Percentiles rank a stretch among this genome's conserved stretches.
These are phyloP conservation scores for Epichloe glyceriae DNA, from an alignment of 2,329 filamentous ascomycete species.

Conservation along the genomic window DNA sequence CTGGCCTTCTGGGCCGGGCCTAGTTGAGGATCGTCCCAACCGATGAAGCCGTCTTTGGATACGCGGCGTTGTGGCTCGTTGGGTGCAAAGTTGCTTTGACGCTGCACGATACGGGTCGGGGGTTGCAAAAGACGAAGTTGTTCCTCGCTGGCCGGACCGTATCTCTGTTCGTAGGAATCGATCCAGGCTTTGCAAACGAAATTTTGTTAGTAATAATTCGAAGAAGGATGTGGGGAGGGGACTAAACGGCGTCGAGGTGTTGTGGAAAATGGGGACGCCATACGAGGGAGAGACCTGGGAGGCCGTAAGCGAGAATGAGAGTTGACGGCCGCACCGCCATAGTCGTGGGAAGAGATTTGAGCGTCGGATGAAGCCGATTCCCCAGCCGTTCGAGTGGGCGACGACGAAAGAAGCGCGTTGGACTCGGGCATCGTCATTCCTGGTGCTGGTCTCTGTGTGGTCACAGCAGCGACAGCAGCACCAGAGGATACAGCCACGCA, in stretches of 20 bases:
- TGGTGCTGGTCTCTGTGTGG: background rate
- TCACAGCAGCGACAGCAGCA: background rate
- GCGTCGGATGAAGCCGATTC: slow-evolving; percentile 7
- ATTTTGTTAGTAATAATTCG: slow-evolving; percentile 19
- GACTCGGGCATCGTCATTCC: background rate
- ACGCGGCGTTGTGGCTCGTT: slow-evolving; percentile 27
- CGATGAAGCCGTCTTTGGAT: slow-evolving; percentile 35
- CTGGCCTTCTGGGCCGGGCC: slow-evolving; percentile 21
- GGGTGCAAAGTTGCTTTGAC: slow-evolving; percentile 30
- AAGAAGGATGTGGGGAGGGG: background rate
- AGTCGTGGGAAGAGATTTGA: slow-evolving; percentile 4
- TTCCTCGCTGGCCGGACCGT: slow-evolving; percentile 24
- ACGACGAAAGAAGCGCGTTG: slow-evolving; percentile 7
- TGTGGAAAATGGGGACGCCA: slow-evolving; percentile 1
- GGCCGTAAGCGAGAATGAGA: slow-evolving; percentile 12
- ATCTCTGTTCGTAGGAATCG: slow-evolving; percentile 31
- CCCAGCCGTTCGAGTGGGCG: slow-evolving; percentile 6
- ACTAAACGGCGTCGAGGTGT: background rate
- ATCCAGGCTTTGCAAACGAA: slow-evolving; percentile 36
- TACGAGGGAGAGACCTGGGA: slow-evolving; percentile 20
- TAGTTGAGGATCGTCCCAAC: slow-evolving; percentile 25
- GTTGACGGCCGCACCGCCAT: slow-evolving; percentile 5
- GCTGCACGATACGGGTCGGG: slow-evolving; percentile 24
- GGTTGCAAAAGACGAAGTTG: slow-evolving; percentile 26
- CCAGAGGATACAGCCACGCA: background rate